Base-by-base conservation (phyloP, 768 basidiomycete species). In the Sporobolomyces roseus region DNA sequence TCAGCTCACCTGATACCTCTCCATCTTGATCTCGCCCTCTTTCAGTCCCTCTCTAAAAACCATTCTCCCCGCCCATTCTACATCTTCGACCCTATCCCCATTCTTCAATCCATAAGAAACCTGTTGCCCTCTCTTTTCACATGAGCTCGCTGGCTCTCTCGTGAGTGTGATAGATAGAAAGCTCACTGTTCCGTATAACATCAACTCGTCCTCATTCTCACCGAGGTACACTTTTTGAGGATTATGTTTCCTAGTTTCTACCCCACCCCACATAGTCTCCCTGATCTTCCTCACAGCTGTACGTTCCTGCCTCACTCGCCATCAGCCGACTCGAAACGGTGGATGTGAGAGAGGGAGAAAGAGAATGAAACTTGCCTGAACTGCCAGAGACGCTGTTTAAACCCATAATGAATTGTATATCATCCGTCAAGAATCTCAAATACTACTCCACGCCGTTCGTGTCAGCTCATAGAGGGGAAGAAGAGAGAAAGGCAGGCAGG, bases 231-330 rank as follows among this genome's bases (percentile, higher is more conserved):
- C 54, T 13, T 38, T n/a, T 14, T 52, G 48, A 10, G 64, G 64
- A 14, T 33, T 52, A 50, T 70, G 69, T 19, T 36, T 3, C 17
- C 69, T 29, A 45, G 64, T 48, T 17, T 35, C n/a, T 2, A 70
- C 69, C 5, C 69, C 69, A 16, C 64, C 64, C 69, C 69, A 70
- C 69, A 70, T 70, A 32, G 27, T 61, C 19, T 70, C 64, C 2
- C 69, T 23, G n/a, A 70, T 65, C 64, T 70, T 62, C 4, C 64
- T 54, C 30, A 70, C 69, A 0, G 69, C 69, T 65, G 60, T 25
- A 46, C 38, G 38, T 41, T 9, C 17, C 8, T 0, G 16, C 2
- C 13, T 16, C 3, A 33, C 19, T 2, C 36, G 23, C n/a, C n/a
- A n/a, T n/a, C n/a, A 33, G n/a, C 17, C 17, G 9, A 14, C 16